phyloP scores from a whole-genome alignment of 2,329 filamentous ascomycete genomes.

The Myriosclerotinia scirpicola region DNA sequence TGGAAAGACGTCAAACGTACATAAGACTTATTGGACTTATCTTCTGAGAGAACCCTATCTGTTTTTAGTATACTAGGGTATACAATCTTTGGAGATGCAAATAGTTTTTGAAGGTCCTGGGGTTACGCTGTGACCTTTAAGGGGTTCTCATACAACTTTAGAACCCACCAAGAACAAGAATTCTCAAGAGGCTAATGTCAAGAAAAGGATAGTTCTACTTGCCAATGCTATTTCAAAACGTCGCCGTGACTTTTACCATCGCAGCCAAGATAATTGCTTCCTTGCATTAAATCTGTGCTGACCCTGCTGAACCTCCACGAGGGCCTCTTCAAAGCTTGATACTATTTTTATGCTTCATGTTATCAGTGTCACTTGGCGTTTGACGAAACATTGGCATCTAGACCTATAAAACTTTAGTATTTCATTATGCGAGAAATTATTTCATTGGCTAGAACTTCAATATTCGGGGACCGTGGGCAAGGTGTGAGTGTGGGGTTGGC shows the following conservation, averaged over 20 bases:
- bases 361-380: conserved; percentile 22
- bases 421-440: background rate
- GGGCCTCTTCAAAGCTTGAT: background rate
- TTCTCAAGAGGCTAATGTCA: conserved; percentile 11
- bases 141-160: conserved; percentile 12
- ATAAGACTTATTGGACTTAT: background rate
- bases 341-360: conserved; percentile 3
- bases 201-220: conserved; percentile 10
- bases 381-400: conserved; percentile 5
- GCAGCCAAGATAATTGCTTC: conserved; percentile 17
- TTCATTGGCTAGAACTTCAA: background rate
- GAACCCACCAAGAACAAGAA: conserved; percentile 15
- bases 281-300: conserved; percentile 3
- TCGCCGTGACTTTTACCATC: conserved; percentile 1
- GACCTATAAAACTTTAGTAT: background rate
- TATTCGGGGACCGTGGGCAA: background rate
- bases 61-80: conserved; percentile 3
- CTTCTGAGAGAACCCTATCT: conserved; percentile 1
- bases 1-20: conserved; percentile 12
- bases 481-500: conserved; percentile 2
- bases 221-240: conserved; percentile 13
- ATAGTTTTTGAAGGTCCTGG: conserved; percentile 2
- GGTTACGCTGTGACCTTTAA: conserved; percentile 15
- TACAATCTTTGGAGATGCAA: conserved; percentile 4
- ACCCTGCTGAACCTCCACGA: no score